Base-by-base conservation (phyloP, 495 filamentous ascomycete genomes). In the Penicillium salamii region DNA sequence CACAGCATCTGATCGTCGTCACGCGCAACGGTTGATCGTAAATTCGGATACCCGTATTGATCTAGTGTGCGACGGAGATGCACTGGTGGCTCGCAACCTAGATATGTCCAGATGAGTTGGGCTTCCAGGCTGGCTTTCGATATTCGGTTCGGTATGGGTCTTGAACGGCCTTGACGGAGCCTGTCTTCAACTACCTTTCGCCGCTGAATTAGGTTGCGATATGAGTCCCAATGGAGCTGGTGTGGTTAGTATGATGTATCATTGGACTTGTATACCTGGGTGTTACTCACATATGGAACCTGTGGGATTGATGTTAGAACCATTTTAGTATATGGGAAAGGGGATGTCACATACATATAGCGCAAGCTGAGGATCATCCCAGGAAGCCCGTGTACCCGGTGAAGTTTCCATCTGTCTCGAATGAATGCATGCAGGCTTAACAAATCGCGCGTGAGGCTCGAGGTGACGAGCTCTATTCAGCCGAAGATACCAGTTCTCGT, bases 1-100 rank as follows among this genome's bases (percentile, higher is more conserved):
- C 84, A 88, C 3, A 87, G 64, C 78, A 88, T 85, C 58, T 88
- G 84, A 29, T 88, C 84, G 37, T 83, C 80, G 34, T 88, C 84
- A 20, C 83, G 70, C 0, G 80, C 77, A 20, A 79, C 65, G 0
- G 84, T 85, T 15, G 85, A 83, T 14, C 75, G 67, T 0, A 87
- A 69, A 36, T 80, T 79, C 0, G 81, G 83, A 50, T 87, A 85
- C 0, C 83, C 82, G 44, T 77, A 87, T 55, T 87, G 83, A 46
- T 88, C 84, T 7, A 88, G 53, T 1, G 84, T 87, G 24, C 84
- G 70, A 8, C 84, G 76, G 49, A 77, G 78, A 53, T 86, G 85
- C 14, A 86, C 67, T 0, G 83, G 83, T 6, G 78, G 81, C 42
- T 88, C 81, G 39, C 74, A 78, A n/a, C 78, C 78, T 0, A 87